Base-by-base conservation (phyloP, 805 yeast species). In the Yarrowia yakushimensis region DNA sequence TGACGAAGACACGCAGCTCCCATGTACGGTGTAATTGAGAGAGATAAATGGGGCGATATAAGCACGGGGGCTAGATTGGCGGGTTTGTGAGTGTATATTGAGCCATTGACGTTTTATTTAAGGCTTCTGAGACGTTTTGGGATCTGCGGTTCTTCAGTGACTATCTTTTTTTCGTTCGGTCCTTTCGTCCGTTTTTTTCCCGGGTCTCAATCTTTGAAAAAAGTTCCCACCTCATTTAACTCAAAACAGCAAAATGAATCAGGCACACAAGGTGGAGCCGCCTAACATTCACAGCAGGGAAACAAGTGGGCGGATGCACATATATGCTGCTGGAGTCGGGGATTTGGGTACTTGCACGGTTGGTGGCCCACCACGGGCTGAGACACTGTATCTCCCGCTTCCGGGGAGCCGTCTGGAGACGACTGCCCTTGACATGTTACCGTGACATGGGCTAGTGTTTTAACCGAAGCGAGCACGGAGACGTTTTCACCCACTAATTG, bases 241-340 rank as follows among this genome's bases (percentile, higher is more conserved):
- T 36, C 59, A 52, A 50, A 52, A 48, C n/a, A 41, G 33, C n/a
- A 52, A 52, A 23, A 52, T 52, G 59, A 52, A 52, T 52, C 59
- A 52, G 59, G 59, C 43, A 52, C 59, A 31, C 28, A 23, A 25
- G 17, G 55, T 48, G 55, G 55, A 48, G 39, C 55, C 55, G 39
- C 55, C 55, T 30, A 43, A 52, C 30, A 50, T 41, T 22, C 20
- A 34, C 41, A 34, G 39, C 34, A 22, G 42, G 30, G 31, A 48
- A 18, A 25, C 41, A 50, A 33, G 31, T 33, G 59, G 59, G 42
- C 42, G n/a, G n/a, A n/a, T 50, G 59, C 59, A 34, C 23, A 31
- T 11, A 1, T 15, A 18, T 42, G 46, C 46, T 25, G 15, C 41
- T 18, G 41, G 41, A 13, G 41, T 9, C 17, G 17, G 41, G 22